Conservation (phyloP, 2,329 filamentous ascomycete species). For the Helicocarpus griseus region DNA sequence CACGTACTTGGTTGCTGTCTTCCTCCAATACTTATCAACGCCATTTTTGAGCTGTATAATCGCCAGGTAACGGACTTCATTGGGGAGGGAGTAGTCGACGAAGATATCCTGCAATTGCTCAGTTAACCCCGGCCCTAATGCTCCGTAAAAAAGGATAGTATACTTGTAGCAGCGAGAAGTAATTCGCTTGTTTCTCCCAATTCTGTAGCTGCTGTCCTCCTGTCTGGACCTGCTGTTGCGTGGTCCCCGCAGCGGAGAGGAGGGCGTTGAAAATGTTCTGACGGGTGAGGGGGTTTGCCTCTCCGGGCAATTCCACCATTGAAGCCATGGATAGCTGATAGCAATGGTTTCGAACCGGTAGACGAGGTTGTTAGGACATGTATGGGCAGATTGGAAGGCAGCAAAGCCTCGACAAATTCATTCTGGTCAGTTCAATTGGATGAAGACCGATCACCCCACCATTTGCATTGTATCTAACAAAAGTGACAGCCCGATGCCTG, state of each 20-base stretch:
- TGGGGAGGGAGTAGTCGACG: conserved; percentile 65
- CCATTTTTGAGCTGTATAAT: conserved; percentile 95
- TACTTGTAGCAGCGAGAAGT: conserved; percentile 61
- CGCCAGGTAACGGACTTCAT: conserved; percentile 75
- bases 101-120: conserved; percentile 55
- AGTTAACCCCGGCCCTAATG: background rate
- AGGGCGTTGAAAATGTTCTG: conserved; percentile 57
- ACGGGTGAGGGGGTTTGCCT: conserved; percentile 61
- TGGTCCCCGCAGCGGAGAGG: conserved; percentile 52
- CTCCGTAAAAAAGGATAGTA: background rate
- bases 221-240: conserved; percentile 57
- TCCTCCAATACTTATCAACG: conserved; percentile 90
- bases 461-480: background rate
- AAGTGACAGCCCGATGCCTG: background rate
- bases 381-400: background rate
- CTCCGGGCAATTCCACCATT: conserved; percentile 68
- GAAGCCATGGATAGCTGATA: conserved; percentile 49
- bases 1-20: conserved; percentile 57
- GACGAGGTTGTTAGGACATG: background rate
- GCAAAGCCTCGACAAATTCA: background rate
- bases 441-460: background rate
- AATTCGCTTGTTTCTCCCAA: conserved; percentile 60
- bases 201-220: conserved; percentile 58
- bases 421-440: background rate
- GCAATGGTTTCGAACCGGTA: background rate